phyloP scores from a whole-genome alignment of 352 stramenopile species.

The Pythium phragmiticola region DNA sequence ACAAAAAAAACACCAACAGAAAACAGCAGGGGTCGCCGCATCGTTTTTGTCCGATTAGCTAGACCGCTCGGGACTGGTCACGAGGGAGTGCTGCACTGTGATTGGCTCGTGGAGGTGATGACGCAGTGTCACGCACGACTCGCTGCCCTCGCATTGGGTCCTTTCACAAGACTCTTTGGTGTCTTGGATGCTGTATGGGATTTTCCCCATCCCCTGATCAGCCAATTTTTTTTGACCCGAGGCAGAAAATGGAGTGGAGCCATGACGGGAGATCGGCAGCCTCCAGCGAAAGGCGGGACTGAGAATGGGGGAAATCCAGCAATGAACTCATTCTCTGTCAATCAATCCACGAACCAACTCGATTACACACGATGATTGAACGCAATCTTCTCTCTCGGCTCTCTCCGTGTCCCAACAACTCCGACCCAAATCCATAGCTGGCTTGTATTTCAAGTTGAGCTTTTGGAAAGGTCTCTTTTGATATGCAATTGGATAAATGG shows the following conservation, averaged over 20 bases:
- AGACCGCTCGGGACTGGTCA: conserved; percentile 16
- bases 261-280: too few species aligned
- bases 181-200: neutral
- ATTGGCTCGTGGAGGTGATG: conserved; percentile 23
- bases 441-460: conserved; percentile 2
- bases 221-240: too few species aligned
- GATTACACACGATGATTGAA: too few species aligned
- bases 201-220: neutral
- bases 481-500: neutral
- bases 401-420: too few species aligned
- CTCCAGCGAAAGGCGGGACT: too few species aligned
- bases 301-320: neutral
- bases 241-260: too few species aligned
- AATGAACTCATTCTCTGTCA: neutral
- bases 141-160: conserved; percentile 11
- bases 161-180: neutral
- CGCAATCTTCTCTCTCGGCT: too few species aligned
- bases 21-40: neutral
- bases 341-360: too few species aligned
- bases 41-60: conserved; percentile 25
- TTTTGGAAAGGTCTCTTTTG: neutral
- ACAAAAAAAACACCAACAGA: too few species aligned
- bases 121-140: conserved; percentile 24
- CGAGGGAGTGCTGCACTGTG: conserved; percentile 11
- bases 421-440: too few species aligned